Evolutionary conservation across 2,329 filamentous ascomycete genomes (phyloP).

Genomic region (Ophiostoma sp.): DNA sequence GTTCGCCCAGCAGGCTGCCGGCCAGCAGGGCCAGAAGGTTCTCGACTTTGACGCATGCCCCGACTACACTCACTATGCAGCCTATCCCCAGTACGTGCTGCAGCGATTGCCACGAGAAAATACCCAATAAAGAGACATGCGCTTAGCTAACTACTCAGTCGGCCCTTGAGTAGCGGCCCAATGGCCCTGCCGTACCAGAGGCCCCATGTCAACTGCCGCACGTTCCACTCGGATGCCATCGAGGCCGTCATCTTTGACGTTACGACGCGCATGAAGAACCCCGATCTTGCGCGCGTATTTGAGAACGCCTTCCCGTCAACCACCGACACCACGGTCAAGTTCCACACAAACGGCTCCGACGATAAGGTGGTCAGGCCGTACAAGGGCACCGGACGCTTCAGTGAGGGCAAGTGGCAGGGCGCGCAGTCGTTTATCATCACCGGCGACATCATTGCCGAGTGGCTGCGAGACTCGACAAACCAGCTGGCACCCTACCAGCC

Average conservation of each 20-base stretch:
- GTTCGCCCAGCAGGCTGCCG: conserved; percentile 18
- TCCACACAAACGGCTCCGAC: conserved; percentile 63
- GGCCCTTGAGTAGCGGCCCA: conserved; percentile 73
- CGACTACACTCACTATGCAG: conserved; percentile 58
- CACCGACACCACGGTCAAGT: conserved; percentile 82
- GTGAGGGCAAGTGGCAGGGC: conserved; percentile 69
- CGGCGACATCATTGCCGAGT: conserved; percentile 87
- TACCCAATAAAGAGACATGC: not conserved
- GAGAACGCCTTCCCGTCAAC: conserved; percentile 94
- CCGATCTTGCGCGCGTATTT: conserved; percentile 85
- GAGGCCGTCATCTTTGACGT: conserved; percentile 83
- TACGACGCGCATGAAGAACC: conserved; percentile 71
- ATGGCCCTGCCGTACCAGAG: conserved; percentile 80
- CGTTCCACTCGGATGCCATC: conserved; percentile 79
- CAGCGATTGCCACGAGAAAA: not conserved
- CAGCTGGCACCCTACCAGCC: conserved; percentile 86
- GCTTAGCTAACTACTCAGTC: conserved; percentile 43
- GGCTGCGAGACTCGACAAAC: conserved; percentile 86
- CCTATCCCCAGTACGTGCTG: conserved; percentile 50
- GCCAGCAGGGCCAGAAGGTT: conserved; percentile 21
- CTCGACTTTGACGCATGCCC: conserved; percentile 50
- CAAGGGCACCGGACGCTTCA: conserved; percentile 28
- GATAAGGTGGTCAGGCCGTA: conserved; percentile 25
- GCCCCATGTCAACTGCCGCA: conserved; percentile 74
- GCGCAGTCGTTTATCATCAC: conserved; percentile 89